Evolutionary conservation across 805 yeast genomes (phyloP).

Genomic region (Brettanomyces custersianus): DNA sequence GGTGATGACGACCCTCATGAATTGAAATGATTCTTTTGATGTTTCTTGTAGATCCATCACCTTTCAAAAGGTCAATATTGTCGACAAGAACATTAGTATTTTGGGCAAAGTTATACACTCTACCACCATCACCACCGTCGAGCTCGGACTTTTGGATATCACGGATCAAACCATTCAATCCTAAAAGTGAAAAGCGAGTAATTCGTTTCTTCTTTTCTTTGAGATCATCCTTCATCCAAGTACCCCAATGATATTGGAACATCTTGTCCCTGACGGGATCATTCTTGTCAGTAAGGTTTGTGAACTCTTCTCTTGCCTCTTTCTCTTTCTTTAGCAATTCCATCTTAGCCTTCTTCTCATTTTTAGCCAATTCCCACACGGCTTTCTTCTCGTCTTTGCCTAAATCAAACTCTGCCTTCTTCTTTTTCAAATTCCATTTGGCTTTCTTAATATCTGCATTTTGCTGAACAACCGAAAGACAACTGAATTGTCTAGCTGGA

Average conservation of each 20-base stretch:
- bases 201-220: slow-evolving; percentile 66
- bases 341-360: too few species aligned
- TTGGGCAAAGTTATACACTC: slow-evolving; percentile 21
- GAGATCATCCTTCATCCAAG: slow-evolving; percentile 80
- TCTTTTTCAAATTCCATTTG: too few species aligned
- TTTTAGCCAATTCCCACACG: too few species aligned
- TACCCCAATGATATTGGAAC: slow-evolving; percentile 89
- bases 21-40: slow-evolving; percentile 71
- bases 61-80: slow-evolving; percentile 13
- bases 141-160: slow-evolving; percentile 3
- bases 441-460: too few species aligned
- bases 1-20: slow-evolving; percentile 92
- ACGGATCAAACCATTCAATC: slow-evolving; percentile 36
- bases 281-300: slow-evolving; percentile 47
- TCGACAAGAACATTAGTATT: slow-evolving; percentile 13
- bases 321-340: slow-evolving; percentile 2
- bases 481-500: too few species aligned
- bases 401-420: too few species aligned
- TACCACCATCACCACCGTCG: slow-evolving; percentile 3
- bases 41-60: slow-evolving; percentile 13
- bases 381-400: too few species aligned
- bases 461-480: too few species aligned
- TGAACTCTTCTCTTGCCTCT: slow-evolving; percentile 30
- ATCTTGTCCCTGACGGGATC: slow-evolving; percentile 62
- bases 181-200: slow-evolving; percentile 76